These are phyloP conservation scores for Lichina pygmaea DNA, from an alignment of 495 filamentous ascomycete species.

Conservation along the genomic window DNA sequence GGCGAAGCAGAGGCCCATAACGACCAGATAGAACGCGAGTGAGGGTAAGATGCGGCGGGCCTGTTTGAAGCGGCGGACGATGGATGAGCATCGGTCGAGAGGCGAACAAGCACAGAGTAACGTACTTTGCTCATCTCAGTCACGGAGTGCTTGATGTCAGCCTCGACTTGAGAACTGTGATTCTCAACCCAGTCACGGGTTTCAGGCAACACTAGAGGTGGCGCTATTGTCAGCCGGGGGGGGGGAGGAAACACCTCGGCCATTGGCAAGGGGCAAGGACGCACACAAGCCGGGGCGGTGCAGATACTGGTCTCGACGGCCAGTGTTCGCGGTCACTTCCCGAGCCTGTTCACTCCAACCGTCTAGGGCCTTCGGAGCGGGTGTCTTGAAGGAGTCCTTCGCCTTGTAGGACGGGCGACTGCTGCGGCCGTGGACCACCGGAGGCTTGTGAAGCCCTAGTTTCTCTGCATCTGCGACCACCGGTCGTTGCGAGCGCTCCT, in stretches of 20 bases:
- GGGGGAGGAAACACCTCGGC: too few species aligned
- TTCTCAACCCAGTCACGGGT: conserved; percentile 8
- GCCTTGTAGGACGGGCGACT: too few species aligned
- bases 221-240: too few species aligned
- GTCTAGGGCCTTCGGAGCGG: too few species aligned
- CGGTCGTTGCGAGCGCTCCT: conserved; percentile 19
- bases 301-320: too few species aligned
- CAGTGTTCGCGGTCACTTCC: too few species aligned
- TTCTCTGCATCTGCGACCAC: conserved; percentile 17
- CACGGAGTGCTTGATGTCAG: conserved; percentile 4
- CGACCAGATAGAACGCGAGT: conserved; percentile 23
- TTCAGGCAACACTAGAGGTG: not conserved
- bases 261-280: too few species aligned
- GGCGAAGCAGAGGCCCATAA: conserved; percentile 21
- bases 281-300: too few species aligned
- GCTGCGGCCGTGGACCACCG: conserved; percentile 3
- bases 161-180: conserved; percentile 6
- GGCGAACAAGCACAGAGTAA: not conserved
- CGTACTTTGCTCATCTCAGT: conserved; percentile 5
- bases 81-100: conserved; percentile 11
- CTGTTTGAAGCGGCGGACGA: conserved; percentile 11
- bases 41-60: conserved; percentile 39
- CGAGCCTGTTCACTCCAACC: too few species aligned
- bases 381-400: too few species aligned
- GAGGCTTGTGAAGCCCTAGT: conserved; percentile 23